Conservation (phyloP, 192 early-diverging fungal genomes). For the Coemansia sp. region DNA sequence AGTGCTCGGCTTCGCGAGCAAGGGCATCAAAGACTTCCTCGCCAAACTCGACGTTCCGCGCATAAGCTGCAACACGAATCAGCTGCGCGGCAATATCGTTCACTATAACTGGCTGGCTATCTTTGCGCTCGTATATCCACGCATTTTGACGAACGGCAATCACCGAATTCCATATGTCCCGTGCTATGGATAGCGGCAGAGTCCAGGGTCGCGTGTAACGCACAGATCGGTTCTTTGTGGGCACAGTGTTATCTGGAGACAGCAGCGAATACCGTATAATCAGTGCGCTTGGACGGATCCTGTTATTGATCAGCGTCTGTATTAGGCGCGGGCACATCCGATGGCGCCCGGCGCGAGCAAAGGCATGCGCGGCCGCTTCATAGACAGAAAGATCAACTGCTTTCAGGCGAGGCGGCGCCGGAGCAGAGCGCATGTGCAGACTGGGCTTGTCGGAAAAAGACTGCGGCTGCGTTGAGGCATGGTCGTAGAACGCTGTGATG, state of each 20-base stretch:
- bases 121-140: slow-evolving; percentile 15
- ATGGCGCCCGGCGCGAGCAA: slow-evolving; percentile 37
- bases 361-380: slow-evolving; percentile 34
- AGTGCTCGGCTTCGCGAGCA: slow-evolving; percentile 20
- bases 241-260: slow-evolving; percentile 16
- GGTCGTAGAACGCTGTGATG: slow-evolving; percentile 27
- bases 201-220: slow-evolving; percentile 31
- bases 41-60: slow-evolving; percentile 42
- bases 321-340: slow-evolving; percentile 28
- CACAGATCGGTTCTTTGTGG: neutral
- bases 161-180: slow-evolving; percentile 28
- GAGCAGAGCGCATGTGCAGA: neutral
- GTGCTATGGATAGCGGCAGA: slow-evolving; percentile 34
- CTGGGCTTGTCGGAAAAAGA: neutral
- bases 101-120: slow-evolving; percentile 33
- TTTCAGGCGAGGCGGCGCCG: slow-evolving; percentile 3
- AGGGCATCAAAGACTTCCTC: slow-evolving; percentile 41
- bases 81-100: slow-evolving; percentile 48
- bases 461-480: slow-evolving; percentile 8
- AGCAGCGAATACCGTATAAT: slow-evolving; percentile 38
- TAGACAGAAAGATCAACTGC: slow-evolving; percentile 28
- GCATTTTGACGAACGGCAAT: slow-evolving; percentile 18
- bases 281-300: slow-evolving; percentile 35
- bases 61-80: slow-evolving; percentile 40
- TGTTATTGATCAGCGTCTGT: slow-evolving; percentile 23